phyloP scores from a whole-genome alignment of 768 basidiomycete genomes.

The Suillus weaverae region DNA sequence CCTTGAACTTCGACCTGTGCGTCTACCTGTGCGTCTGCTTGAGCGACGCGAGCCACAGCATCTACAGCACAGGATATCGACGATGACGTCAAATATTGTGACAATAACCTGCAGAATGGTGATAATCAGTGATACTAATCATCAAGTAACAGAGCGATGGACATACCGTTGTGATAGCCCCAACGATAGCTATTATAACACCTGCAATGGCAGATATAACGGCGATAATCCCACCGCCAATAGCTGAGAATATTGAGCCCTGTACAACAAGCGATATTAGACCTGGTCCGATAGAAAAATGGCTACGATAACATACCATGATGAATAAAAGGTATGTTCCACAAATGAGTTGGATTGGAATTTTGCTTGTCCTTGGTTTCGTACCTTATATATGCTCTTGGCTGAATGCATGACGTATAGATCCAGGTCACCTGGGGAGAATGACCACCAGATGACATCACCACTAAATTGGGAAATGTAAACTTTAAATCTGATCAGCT shows the following conservation, averaged over 20 bases:
- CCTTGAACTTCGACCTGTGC: background rate
- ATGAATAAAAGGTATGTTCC: background rate
- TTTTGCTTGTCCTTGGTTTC: background rate
- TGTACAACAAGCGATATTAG: constrained; percentile 19
- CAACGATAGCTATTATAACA: constrained; percentile 61
- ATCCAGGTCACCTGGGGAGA: background rate
- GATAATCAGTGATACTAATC: too few relatives aligned
- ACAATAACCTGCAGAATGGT: constrained; percentile 51
- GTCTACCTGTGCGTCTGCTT: background rate
- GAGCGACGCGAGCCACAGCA: constrained; percentile 4
- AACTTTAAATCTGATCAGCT: background rate
- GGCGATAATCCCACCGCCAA: constrained; percentile 58
- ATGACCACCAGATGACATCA: background rate
- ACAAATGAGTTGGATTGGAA: background rate
- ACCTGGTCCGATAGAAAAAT: too few relatives aligned
- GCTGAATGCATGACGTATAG: background rate
- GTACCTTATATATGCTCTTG: background rate
- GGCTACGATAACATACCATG: background rate
- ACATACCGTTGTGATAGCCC: constrained; percentile 58
- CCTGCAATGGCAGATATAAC: constrained; percentile 61
- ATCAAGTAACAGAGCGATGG: background rate
- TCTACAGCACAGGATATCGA: constrained; percentile 10
- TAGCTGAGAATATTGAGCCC: constrained; percentile 67
- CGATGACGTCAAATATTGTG: constrained; percentile 51
- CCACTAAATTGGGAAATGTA: background rate